These are phyloP conservation scores for Apiotrichum sp. DNA, from an alignment of 1,284 basidiomycete genomes.

Conservation along the genomic window DNA sequence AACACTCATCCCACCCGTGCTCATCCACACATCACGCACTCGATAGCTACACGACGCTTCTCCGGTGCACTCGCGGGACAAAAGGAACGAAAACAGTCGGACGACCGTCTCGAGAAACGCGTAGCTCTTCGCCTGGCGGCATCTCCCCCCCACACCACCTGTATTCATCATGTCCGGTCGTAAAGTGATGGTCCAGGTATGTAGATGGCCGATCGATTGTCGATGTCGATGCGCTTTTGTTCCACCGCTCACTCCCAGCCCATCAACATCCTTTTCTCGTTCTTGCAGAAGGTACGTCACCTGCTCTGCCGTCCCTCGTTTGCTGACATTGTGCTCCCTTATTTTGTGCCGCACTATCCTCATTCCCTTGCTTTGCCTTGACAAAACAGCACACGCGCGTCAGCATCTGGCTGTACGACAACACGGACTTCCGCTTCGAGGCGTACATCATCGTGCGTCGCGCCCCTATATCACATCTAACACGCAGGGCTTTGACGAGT, in stretches of 20 bases:
- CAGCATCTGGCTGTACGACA: slow-evolving; percentile 95
- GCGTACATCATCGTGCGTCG: slow-evolving; percentile 83
- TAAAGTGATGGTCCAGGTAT: slow-evolving; percentile 95
- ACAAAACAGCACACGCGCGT: slow-evolving; percentile 68
- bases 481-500: slow-evolving; percentile 93
- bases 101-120: too few species aligned
- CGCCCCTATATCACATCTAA: slow-evolving; percentile 8
- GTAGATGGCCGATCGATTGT: slow-evolving; percentile 36
- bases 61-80: too few species aligned
- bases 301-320: background rate
- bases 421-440: slow-evolving; percentile 93
- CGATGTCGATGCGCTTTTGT: too few species aligned
- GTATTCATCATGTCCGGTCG: slow-evolving; percentile 69
- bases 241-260: slow-evolving; percentile 26
- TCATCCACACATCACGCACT: too few species aligned
- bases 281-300: slow-evolving; percentile 62
- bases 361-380: too few species aligned
- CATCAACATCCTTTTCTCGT: slow-evolving; percentile 99
- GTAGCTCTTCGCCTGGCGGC: slow-evolving; percentile 17
- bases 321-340: slow-evolving; percentile 2
- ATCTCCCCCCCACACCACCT: background rate
- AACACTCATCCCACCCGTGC: too few species aligned
- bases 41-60: too few species aligned
- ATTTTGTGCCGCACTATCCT: background rate
- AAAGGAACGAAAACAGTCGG: too few species aligned